Conservation (phyloP, 306 rosid species). For the Cucumis sativus region Cucumber_9930_V3 NC_026661.2:19888501-19889000, state of each 20-base stretch:
- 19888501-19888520: not conserved
- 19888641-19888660: not conserved
- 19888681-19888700: too few relatives aligned
- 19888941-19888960: too few relatives aligned
- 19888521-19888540: not conserved
- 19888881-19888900: not conserved
- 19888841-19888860: not conserved
- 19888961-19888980: too few relatives aligned
- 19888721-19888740: too few relatives aligned
- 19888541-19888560: not conserved
- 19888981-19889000: too few relatives aligned
- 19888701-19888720: too few relatives aligned
- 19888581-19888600: not conserved
- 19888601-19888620: not conserved
- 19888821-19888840: not conserved
- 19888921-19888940: too few relatives aligned
- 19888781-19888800: too few relatives aligned
- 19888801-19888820: not conserved
- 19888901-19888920: too few relatives aligned
- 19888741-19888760: too few relatives aligned
- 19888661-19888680: too few relatives aligned
- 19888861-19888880: not conserved
- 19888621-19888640: not conserved
- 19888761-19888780: too few relatives aligned
- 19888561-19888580: not conserved